A percentile compares a stretch with the other conserved stretches of the same genome.
Evolutionary conservation across 2,329 filamentous ascomycete species (phyloP).

Genomic region (Pleoardoris graminearum): DNA sequence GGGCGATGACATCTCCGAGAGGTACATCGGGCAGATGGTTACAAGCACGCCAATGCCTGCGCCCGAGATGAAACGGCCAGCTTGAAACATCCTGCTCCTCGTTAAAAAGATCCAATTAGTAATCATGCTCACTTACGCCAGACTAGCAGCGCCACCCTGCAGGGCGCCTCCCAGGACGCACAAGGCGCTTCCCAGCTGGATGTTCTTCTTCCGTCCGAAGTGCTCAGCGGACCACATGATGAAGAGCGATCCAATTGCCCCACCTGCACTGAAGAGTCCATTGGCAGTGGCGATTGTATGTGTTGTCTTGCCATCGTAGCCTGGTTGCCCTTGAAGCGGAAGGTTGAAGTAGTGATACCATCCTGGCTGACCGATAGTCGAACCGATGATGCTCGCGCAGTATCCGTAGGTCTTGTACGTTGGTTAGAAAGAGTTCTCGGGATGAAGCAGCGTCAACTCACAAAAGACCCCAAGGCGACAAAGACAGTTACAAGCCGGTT

Average conservation of each 20-base stretch:
- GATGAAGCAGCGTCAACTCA: constrained; percentile 7
- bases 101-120: constrained; percentile 15
- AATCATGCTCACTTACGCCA: constrained; percentile 38
- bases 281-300: constrained; percentile 55
- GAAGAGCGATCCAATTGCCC: constrained; percentile 53
- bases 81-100: constrained; percentile 49
- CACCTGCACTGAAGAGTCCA: constrained; percentile 55
- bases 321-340: constrained; percentile 48
- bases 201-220: constrained; percentile 51
- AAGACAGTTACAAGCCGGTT: constrained; percentile 21
- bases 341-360: constrained; percentile 57
- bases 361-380: constrained; percentile 58
- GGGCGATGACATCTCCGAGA: constrained; percentile 49
- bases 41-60: constrained; percentile 50
- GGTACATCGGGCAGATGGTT: constrained; percentile 52
- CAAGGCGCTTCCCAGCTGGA: constrained; percentile 52
- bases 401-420: constrained; percentile 52
- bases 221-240: constrained; percentile 56
- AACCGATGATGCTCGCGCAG: constrained; percentile 55
- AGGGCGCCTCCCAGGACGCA: constrained; percentile 53
- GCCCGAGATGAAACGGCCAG: constrained; percentile 49
- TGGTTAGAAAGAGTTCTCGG: background rate
- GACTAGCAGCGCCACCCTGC: constrained; percentile 51
- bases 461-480: constrained; percentile 23
- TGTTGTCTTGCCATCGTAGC: constrained; percentile 53